Evolutionary conservation across 441 rosid species (phyloP).

Genomic region (Macaranga tanarius): DNA sequence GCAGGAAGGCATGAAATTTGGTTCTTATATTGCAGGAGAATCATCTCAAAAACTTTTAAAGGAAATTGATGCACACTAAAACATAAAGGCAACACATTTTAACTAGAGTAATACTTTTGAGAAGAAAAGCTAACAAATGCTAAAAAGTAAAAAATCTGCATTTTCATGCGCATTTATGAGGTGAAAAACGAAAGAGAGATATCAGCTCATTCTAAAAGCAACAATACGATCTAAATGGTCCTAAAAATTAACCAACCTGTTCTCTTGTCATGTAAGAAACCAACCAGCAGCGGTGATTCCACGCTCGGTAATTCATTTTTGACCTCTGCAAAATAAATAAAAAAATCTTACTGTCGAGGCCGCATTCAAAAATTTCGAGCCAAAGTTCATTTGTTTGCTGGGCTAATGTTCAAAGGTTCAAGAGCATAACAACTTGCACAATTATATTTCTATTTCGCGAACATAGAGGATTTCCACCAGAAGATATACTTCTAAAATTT

Average conservation of each 20-base stretch:
- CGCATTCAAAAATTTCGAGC: neutral
- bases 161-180: neutral
- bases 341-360: neutral
- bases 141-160: neutral
- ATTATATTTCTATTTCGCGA: neutral
- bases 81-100: conserved; percentile 21
- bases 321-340: conserved; percentile 57
- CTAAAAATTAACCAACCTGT: conserved; percentile 63
- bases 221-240: conserved; percentile 7
- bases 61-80: conserved; percentile 10
- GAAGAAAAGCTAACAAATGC: neutral
- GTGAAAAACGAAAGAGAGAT: neutral
- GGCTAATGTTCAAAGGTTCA: neutral
- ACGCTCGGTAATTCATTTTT: conserved; percentile 95
- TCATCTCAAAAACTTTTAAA: conserved; percentile 17
- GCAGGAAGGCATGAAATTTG: conserved; percentile 27
- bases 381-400: conserved; percentile 1
- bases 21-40: conserved; percentile 6
- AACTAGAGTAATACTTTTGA: conserved; percentile 1
- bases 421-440: neutral
- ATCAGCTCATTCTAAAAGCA: conserved; percentile 4
- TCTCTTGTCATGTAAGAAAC: conserved; percentile 74
- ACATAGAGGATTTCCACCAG: neutral
- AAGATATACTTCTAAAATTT: conserved; percentile 9
- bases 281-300: conserved; percentile 98